A percentile compares a stretch with the other conserved stretches of the same genome.
Conservation (phyloP, 192 early-diverging fungal genomes). For the Entomortierella parvispora region DNA sequence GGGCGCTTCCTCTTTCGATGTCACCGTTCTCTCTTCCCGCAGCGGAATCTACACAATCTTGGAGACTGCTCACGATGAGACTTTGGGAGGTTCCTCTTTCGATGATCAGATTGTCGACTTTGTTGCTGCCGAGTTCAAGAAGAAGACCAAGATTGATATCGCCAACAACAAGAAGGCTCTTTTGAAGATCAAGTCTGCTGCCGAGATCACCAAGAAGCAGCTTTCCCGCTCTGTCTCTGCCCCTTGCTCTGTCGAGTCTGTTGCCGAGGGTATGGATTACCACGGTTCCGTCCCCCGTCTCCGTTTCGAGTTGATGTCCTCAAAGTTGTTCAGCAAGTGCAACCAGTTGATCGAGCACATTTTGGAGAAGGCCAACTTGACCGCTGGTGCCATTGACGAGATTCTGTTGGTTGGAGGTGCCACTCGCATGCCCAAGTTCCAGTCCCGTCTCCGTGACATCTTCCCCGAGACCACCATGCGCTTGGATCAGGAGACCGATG, state of each 20-base stretch:
- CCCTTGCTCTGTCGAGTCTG: conserved; percentile 92
- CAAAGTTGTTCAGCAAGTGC: conserved; percentile 78
- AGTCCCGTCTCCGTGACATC: conserved; percentile 73
- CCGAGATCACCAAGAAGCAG: conserved; percentile 93
- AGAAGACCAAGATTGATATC: conserved; percentile 86
- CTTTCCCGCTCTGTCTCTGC: conserved; percentile 82
- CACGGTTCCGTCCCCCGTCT: conserved; percentile 84
- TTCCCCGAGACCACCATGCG: conserved; percentile 82
- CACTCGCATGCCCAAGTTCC: conserved; percentile 87
- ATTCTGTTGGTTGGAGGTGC: conserved; percentile 91
- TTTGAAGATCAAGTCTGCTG: conserved; percentile 84
- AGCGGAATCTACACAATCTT: conserved; percentile 88
- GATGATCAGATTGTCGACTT: conserved; percentile 86
- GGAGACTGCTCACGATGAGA: conserved; percentile 77
- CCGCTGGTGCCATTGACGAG: conserved; percentile 80
- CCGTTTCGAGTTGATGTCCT: conserved; percentile 90
- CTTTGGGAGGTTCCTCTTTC: conserved; percentile 87
- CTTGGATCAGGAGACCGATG: conserved; percentile 91
- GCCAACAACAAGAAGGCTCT: conserved; percentile 76
- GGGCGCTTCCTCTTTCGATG: conserved; percentile 87
- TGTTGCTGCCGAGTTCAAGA: conserved; percentile 89
- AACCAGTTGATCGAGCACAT: conserved; percentile 72
- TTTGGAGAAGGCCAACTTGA: conserved; percentile 74
- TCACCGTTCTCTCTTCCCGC: conserved; percentile 80
- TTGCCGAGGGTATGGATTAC: conserved; percentile 92